phyloP scores from a whole-genome alignment of 2,329 filamentous ascomycete genomes.

The Hortaea sp. region DNA sequence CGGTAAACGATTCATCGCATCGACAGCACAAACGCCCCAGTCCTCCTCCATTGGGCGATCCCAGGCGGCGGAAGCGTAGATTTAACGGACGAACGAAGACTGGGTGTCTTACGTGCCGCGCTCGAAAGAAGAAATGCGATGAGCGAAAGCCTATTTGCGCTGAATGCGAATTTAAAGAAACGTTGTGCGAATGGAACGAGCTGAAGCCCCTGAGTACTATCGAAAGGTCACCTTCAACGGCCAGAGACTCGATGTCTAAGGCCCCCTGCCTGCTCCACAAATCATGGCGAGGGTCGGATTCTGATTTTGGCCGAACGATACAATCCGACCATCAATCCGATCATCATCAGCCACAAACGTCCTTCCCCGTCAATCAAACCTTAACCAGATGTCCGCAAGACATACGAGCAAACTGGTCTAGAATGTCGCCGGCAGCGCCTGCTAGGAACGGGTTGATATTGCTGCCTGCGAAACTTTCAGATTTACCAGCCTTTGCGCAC shows the following conservation, averaged over 20 bases:
- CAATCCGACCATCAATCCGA: too few relatives aligned
- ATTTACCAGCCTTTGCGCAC: constrained; percentile 40
- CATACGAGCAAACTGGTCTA: constrained; percentile 2
- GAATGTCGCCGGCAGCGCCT: constrained; percentile 4
- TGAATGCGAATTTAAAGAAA: constrained; percentile 84
- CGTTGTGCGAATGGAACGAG: constrained; percentile 84
- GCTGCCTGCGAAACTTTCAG: constrained; percentile 15
- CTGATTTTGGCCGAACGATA: too few relatives aligned
- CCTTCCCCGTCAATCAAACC: too few relatives aligned
- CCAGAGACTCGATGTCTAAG: constrained; percentile 9
- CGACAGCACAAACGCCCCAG: constrained; percentile 26
- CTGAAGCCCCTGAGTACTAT: constrained; percentile 16
- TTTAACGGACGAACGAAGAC: constrained; percentile 97
- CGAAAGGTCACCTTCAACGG: constrained; percentile 7
- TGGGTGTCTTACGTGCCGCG: constrained; percentile 82
- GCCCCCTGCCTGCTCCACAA: constrained; percentile 4
- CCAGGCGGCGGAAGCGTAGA: constrained; percentile 62
- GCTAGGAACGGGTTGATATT: constrained; percentile 6
- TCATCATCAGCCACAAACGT: too few relatives aligned
- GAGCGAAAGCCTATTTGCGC: constrained; percentile 86
- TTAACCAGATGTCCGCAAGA: too few relatives aligned
- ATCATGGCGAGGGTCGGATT: not conserved
- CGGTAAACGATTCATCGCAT: constrained; percentile 4
- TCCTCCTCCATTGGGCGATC: constrained; percentile 11
- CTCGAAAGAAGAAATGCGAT: constrained; percentile 96